A percentile compares a stretch with the other conserved stretches of the same genome.
phyloP scores from a whole-genome alignment of 345 rosid genomes.

The Camelina hispida region DNA sequence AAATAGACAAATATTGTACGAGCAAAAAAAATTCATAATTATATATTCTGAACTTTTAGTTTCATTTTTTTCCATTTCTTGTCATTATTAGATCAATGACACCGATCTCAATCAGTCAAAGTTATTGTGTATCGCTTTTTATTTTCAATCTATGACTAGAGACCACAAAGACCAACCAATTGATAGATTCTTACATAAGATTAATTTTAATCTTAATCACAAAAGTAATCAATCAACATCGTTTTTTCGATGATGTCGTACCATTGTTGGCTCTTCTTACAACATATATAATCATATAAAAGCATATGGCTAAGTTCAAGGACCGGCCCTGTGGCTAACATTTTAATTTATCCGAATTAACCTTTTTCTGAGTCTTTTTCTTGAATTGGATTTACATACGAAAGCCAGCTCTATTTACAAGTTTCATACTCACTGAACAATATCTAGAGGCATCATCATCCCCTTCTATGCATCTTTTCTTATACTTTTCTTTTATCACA shows the following conservation, averaged over 20 bases:
- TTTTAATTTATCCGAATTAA: background rate
- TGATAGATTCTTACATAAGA: conserved; percentile 1
- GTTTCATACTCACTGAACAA: background rate
- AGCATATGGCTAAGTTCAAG: conserved; percentile 27
- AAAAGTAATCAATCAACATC: conserved; percentile 27
- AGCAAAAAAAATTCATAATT: background rate
- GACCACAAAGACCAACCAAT: conserved; percentile 19
- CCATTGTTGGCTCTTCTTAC: conserved; percentile 38
- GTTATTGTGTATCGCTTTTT: conserved; percentile 2
- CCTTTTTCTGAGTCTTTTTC: conserved; percentile 9
- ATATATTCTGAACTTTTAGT: background rate
- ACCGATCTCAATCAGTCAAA: conserved; percentile 27
- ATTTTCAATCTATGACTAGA: conserved; percentile 15
- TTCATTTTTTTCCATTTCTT: conserved; percentile 12
- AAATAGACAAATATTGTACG: conserved; percentile 39
- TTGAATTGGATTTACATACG: background rate
- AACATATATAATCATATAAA: conserved; percentile 36
- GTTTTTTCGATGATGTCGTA: conserved; percentile 15
- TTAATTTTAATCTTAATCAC: conserved; percentile 4
- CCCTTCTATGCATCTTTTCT: no score
- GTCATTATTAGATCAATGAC: conserved; percentile 28
- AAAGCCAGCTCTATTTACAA: background rate
- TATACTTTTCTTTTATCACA: no score
- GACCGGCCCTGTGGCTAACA: no score
- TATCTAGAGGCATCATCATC: no score